phyloP scores from a whole-genome alignment of 2,329 filamentous ascomycete species.

The Fusarium kyushuense region DNA sequence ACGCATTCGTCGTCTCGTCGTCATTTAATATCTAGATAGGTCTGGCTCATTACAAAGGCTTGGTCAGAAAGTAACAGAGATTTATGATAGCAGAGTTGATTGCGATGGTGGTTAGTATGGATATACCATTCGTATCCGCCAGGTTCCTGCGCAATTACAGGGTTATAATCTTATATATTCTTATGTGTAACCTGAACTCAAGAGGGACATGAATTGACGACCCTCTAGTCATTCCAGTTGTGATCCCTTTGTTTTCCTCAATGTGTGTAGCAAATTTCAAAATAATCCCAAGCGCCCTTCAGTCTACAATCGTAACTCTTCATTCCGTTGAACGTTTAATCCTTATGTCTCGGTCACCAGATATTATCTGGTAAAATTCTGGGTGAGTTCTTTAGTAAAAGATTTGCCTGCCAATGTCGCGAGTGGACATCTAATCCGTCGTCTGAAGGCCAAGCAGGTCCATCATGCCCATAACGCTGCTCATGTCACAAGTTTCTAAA shows the following conservation, averaged over 20 bases:
- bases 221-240: not conserved
- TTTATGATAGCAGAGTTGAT: not conserved
- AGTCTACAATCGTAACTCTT: constrained; percentile 10
- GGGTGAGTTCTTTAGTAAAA: constrained; percentile 24
- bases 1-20: not conserved
- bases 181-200: not conserved
- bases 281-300: constrained; percentile 6
- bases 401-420: constrained; percentile 45
- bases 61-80: not conserved
- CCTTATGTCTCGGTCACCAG: not conserved
- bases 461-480: constrained; percentile 44
- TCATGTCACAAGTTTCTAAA: constrained; percentile 45
- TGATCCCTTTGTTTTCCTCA: not conserved
- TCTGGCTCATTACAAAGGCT: no score
- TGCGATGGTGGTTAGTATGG: not conserved
- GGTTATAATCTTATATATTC: not conserved
- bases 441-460: constrained; percentile 38
- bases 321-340: not conserved
- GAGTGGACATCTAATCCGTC: constrained; percentile 48
- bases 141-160: no score
- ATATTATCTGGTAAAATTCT: not conserved
- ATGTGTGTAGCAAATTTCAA: constrained; percentile 11
- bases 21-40: not conserved
- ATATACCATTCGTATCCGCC: not conserved
- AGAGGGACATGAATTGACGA: not conserved